Conservation (phyloP, 1,284 basidiomycete genomes). For the Cryptococcus sp. region DNA sequence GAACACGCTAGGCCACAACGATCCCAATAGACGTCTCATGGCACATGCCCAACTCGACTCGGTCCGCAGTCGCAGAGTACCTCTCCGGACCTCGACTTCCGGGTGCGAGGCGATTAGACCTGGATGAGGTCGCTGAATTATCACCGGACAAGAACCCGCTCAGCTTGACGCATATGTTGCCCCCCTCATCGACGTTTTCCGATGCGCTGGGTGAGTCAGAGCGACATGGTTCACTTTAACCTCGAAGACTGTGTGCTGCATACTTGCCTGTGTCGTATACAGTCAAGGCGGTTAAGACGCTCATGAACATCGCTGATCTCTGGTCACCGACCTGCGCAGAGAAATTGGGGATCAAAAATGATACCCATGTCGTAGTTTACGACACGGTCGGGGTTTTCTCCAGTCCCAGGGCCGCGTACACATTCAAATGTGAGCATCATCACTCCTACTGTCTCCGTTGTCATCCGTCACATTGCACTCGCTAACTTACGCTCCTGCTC, state of each 20-base stretch:
- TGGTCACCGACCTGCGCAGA: constrained; percentile 55
- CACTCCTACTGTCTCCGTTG: not conserved
- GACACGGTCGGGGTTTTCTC: constrained; percentile 86
- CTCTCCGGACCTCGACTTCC: constrained; percentile 63
- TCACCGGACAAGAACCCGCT: constrained; percentile 58
- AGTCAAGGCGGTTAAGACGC: too few species aligned
- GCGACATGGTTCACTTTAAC: too few species aligned
- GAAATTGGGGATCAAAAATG: constrained; percentile 69
- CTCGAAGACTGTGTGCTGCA: too few species aligned
- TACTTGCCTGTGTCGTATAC: not conserved
- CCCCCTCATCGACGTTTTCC: constrained; percentile 69
- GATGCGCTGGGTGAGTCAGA: constrained; percentile 68
- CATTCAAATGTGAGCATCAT: constrained; percentile 65
- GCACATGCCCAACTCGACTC: constrained; percentile 53
- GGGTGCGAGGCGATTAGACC: constrained; percentile 73
- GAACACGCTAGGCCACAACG: constrained; percentile 38
- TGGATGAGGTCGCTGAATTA: constrained; percentile 64
- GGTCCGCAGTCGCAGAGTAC: constrained; percentile 47
- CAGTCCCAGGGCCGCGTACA: constrained; percentile 84
- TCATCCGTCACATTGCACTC: not conserved
- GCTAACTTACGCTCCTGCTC: too few species aligned
- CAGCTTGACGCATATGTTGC: constrained; percentile 93
- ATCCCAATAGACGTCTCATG: constrained; percentile 50
- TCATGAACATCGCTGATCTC: not conserved
- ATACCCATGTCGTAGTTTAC: constrained; percentile 86